Base-by-base conservation (phyloP, 2,329 filamentous ascomycete genomes). In the Fusarium newnesense region DNA sequence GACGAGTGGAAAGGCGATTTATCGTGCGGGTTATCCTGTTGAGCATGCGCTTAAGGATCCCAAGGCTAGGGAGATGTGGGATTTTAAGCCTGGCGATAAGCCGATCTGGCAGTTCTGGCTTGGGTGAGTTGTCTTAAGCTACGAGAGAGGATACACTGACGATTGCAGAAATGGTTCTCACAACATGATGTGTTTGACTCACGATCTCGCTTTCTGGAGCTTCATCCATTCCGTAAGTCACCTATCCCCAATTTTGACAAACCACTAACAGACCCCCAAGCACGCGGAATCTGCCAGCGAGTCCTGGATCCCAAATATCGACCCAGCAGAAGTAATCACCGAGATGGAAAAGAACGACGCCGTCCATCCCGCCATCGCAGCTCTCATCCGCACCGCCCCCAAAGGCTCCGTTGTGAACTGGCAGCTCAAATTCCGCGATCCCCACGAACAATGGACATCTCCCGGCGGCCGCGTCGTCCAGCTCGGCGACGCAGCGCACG, bases 341-440 rank as follows among this genome's bases (percentile, higher is more conserved):
- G 69, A 50, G 0, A 72, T 72, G 70, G 70, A 73, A 9, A 73
- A 72, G 70, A 72, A 70, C 34, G 61, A 60, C 7, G 56, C 69
- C 2, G 69, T 72, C 1, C 69, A 72, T 4, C 70, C 70, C 1
- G 69, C 70, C 0, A 58, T 72, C 9, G 70, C 70, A 7, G 70
- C 70, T 5, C 40, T 72, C 9, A 67, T 73, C 34, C 59, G 61
- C 16, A 72, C 70, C 2, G 70, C 70, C 3, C 70, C 70, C 7
- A 73, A 73, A 42, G 70, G 65, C 9, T 72, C 70, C 4, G 70
- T 72, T 0, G 70, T 73, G 5, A 72, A 72, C 39, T 72, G 70
- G 70, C 70, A 72, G 9, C 70, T 72, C 37, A 72, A 72, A 13
- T 72, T 72, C 42, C 56, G 70, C 40, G 70, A 72, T 6, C 70